Percentiles rank a stretch among this genome's conserved stretches.
Conservation (phyloP, 331 rosid species). For the Quercus phellos region DNA sequence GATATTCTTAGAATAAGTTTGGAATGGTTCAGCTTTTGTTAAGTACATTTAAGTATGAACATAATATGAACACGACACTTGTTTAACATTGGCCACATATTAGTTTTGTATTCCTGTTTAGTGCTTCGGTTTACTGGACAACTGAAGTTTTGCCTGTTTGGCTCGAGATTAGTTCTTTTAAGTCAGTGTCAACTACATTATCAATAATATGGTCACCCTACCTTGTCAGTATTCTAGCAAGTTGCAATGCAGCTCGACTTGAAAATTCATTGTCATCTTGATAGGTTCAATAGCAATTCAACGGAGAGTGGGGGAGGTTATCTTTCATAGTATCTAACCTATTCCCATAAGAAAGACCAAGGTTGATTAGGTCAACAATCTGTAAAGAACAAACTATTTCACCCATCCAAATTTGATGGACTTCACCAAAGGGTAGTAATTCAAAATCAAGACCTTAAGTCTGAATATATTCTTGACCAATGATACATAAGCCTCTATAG, state of each 20-base stretch:
- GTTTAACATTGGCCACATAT: too few relatives aligned
- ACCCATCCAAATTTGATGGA: too few relatives aligned
- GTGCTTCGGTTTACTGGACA: too few relatives aligned
- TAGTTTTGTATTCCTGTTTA: too few relatives aligned
- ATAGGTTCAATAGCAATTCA: not conserved
- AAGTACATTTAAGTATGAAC: too few relatives aligned
- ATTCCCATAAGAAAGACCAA: not conserved
- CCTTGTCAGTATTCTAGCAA: slow-evolving; percentile 16
- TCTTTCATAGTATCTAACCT: not conserved
- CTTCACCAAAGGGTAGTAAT: too few relatives aligned
- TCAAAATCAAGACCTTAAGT: too few relatives aligned
- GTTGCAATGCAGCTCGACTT: slow-evolving; percentile 10
- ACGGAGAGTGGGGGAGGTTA: not conserved
- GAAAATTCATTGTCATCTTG: not conserved
- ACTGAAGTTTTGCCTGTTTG: too few relatives aligned
- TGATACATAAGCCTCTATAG: not conserved
- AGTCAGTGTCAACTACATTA: not conserved
- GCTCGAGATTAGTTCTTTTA: not conserved
- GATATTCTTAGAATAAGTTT: too few relatives aligned
- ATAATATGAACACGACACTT: too few relatives aligned
- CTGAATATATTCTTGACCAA: not conserved
- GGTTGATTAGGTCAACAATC: not conserved
- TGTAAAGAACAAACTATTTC: not conserved
- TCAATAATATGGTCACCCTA: not conserved
- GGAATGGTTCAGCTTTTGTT: too few relatives aligned